Percentiles rank a stretch among this genome's conserved stretches.
Evolutionary conservation across 306 rosid species (phyloP).

Genomic region (Prinsepia uniflora): DNA sequence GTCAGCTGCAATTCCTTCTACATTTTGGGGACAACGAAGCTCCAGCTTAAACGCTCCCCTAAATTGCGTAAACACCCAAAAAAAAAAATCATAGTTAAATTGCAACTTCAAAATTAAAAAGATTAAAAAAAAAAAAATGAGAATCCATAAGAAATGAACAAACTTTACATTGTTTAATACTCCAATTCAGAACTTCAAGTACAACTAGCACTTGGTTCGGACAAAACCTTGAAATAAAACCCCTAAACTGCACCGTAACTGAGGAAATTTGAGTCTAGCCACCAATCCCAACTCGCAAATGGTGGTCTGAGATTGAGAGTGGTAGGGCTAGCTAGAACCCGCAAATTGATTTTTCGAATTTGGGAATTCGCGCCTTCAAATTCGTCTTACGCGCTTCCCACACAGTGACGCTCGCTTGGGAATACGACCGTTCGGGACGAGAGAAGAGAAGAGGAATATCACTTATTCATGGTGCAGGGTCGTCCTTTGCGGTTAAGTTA

Average conservation of each 20-base stretch:
- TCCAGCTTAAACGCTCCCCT: constrained; percentile 62
- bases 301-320: background rate
- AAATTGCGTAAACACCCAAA: constrained; percentile 13
- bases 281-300: background rate
- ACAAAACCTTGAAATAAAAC: background rate
- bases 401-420: background rate
- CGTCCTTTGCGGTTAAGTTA: background rate
- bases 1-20: constrained; percentile 43
- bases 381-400: background rate
- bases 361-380: background rate
- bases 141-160: background rate
- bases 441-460: background rate
- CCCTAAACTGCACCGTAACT: background rate
- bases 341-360: background rate
- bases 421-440: background rate
- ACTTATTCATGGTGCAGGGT: background rate
- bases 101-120: background rate
- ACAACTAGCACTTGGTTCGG: background rate
- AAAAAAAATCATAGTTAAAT: background rate
- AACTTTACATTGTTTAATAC: constrained; percentile 23
- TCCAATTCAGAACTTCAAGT: background rate
- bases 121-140: background rate
- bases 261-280: background rate
- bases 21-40: constrained; percentile 40
- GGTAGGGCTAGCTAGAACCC: background rate